Percentiles rank a stretch among this genome's conserved stretches.
These are phyloP conservation scores for Hondaea fermentalgiana DNA, from an alignment of 108 stramenopile genomes.

Conservation along the genomic window DNA sequence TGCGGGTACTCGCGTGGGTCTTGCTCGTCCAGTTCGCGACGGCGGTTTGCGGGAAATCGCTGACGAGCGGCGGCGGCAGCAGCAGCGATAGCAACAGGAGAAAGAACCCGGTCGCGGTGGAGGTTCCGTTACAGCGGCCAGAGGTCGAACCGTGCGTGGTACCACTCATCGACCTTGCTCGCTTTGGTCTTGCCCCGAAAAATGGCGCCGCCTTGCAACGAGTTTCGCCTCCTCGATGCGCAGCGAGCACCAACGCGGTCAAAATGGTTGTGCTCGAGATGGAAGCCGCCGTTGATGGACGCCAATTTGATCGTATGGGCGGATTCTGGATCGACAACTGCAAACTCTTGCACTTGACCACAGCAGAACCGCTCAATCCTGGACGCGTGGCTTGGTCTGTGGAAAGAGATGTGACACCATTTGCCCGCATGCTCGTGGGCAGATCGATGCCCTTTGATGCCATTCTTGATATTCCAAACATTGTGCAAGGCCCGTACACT, in stretches of 20 bases:
- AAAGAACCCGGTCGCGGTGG: background rate
- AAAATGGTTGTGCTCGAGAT: background rate
- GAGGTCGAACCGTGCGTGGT: background rate
- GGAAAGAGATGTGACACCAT: background rate
- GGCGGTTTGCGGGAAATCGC: no score
- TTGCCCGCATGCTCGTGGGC: background rate
- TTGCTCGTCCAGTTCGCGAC: no score
- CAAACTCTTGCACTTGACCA: background rate
- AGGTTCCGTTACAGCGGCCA: background rate
- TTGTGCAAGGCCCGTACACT: background rate
- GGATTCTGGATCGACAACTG: background rate
- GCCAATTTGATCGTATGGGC: background rate
- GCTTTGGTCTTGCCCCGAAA: background rate
- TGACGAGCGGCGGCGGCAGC: no score
- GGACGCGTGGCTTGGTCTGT: background rate
- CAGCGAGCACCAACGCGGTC: background rate
- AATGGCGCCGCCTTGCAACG: background rate
- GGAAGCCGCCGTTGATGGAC: background rate
- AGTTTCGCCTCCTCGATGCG: background rate
- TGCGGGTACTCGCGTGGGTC: no score
- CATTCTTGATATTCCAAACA: background rate
- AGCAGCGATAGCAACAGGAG: no score
- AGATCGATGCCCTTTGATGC: background rate
- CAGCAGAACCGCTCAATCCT: background rate
- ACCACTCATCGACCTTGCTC: background rate